A percentile compares a stretch with the other conserved stretches of the same genome.
phyloP scores from a whole-genome alignment of 306 rosid genomes.

The Acacia crassicarpa region DNA sequence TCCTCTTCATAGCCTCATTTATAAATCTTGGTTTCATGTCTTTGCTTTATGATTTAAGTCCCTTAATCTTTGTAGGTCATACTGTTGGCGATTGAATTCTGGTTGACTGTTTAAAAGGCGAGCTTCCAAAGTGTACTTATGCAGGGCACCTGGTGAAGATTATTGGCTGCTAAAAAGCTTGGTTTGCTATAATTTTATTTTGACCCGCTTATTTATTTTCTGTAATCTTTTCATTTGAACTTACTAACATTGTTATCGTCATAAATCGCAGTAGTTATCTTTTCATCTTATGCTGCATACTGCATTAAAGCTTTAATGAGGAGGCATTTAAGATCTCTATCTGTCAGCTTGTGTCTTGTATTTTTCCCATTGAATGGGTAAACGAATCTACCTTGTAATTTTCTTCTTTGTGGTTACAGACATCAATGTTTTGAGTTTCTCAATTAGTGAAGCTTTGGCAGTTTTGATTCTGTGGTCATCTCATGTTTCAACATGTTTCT shows the following conservation, averaged over 20 bases:
- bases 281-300: neutral
- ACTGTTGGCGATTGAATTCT: constrained; percentile 22
- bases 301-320: neutral
- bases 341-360: neutral
- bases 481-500: neutral
- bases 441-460: neutral
- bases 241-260: neutral
- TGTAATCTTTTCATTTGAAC: neutral
- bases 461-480: neutral
- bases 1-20: neutral
- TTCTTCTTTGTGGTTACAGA: neutral
- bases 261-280: neutral
- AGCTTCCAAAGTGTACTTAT: neutral
- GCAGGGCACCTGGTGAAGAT: neutral
- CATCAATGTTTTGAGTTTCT: neutral
- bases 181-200: neutral
- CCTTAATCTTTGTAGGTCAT: constrained; percentile 27
- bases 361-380: neutral
- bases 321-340: neutral
- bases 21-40: constrained; percentile 1
- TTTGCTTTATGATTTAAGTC: constrained; percentile 3
- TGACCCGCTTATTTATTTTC: neutral
- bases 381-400: constrained; percentile 8
- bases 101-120: neutral
- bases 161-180: no score